These are phyloP conservation scores for Yamadazyma philogaea DNA, from an alignment of 805 yeast genomes.

Conservation along the genomic window DNA sequence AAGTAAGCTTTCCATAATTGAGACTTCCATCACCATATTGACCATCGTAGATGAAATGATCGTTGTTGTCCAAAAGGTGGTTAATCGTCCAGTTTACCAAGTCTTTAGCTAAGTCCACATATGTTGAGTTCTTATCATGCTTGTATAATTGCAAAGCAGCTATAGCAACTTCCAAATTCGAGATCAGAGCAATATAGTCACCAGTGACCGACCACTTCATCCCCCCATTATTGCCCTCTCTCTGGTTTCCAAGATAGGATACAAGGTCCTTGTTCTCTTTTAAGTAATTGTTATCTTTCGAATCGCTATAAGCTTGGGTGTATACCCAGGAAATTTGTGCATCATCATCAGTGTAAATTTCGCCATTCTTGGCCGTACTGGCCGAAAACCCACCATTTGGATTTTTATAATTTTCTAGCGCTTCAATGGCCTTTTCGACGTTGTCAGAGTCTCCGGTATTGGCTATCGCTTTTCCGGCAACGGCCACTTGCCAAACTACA, in stretches of 20 bases:
- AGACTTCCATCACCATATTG: slow-evolving; percentile 14
- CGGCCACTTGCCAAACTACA: slow-evolving; percentile 24
- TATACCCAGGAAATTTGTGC: slow-evolving; percentile 25
- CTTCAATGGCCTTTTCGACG: slow-evolving; percentile 10
- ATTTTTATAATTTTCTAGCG: slow-evolving; percentile 15
- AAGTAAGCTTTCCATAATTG: slow-evolving; percentile 28
- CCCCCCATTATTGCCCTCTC: slow-evolving; percentile 54
- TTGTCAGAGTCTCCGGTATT: slow-evolving; percentile 8
- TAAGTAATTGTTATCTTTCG: slow-evolving; percentile 3
- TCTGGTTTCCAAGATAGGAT: slow-evolving; percentile 60
- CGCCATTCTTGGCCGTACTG: slow-evolving; percentile 19
- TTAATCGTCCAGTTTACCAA: slow-evolving; percentile 15
- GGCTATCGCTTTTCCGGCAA: slow-evolving; percentile 21
- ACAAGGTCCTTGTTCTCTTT: slow-evolving; percentile 12
- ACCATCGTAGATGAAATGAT: slow-evolving; percentile 22
- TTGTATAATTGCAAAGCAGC: slow-evolving; percentile 20
- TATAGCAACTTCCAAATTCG: slow-evolving; percentile 23
- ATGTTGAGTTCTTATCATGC: slow-evolving; percentile 9
- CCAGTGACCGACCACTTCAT: slow-evolving; percentile 18
- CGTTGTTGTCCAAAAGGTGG: slow-evolving; percentile 15
- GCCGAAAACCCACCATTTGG: slow-evolving; percentile 22
- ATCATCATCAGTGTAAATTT: slow-evolving; percentile 27
- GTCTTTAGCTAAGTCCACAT: slow-evolving; percentile 17
- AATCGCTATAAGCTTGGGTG: slow-evolving; percentile 13
- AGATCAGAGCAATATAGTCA: slow-evolving; percentile 23